Conservation (phyloP, 116 monocot species). For the Phalaenopsis hybrid region DNA sequence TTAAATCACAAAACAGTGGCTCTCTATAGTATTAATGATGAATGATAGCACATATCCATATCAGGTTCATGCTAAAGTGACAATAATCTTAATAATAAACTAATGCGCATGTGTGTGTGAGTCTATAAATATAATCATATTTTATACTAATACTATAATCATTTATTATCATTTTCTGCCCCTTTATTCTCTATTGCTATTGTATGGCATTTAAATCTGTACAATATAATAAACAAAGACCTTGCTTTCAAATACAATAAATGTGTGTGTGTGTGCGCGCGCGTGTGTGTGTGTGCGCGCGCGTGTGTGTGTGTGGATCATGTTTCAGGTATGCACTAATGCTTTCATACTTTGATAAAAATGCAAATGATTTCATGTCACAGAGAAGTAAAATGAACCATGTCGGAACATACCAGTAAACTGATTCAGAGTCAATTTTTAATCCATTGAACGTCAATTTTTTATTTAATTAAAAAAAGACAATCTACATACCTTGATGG, state of each 20-base stretch:
- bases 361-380: neutral
- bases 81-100: too few species aligned
- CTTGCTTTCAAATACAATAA: neutral
- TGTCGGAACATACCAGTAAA: neutral
- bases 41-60: too few species aligned
- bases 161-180: neutral
- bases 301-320: neutral
- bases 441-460: neutral
- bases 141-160: neutral
- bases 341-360: neutral
- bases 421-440: neutral
- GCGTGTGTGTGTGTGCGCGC: too few species aligned
- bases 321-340: neutral
- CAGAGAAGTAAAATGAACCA: neutral
- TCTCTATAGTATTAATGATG: too few species aligned
- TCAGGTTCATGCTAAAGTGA: too few species aligned
- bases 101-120: too few species aligned
- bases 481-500: constrained; percentile 40
- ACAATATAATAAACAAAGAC: neutral
- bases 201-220: neutral
- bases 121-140: neutral
- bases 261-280: too few species aligned
- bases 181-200: neutral
- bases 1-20: too few species aligned
- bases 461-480: neutral